These are phyloP conservation scores for Diaporthe eres DNA, from an alignment of 2,329 filamentous ascomycete genomes.

Conservation along the genomic window DNA sequence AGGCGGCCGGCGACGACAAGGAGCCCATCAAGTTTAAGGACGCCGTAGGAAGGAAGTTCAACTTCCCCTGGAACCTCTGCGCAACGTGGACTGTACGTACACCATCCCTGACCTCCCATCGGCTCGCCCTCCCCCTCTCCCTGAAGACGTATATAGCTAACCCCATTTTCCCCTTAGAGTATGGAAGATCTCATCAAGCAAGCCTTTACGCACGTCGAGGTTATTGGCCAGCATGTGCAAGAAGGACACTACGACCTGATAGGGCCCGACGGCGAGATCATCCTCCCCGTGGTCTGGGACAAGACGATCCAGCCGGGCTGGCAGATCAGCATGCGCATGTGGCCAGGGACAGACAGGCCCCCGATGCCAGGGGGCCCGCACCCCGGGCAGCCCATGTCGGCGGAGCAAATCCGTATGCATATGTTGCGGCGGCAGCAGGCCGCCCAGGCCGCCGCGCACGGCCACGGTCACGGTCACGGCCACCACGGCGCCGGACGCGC, in stretches of 20 bases:
- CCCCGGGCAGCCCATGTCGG: conserved; percentile 35
- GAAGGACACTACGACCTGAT: conserved; percentile 86
- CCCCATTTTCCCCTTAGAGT: conserved; percentile 63
- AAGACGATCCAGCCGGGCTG: conserved; percentile 85
- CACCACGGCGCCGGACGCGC: not conserved
- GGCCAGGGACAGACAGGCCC: conserved; percentile 65
- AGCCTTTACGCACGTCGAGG: conserved; percentile 84
- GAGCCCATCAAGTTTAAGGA: conserved; percentile 91
- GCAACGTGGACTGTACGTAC: conserved; percentile 83
- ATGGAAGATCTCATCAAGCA: conserved; percentile 91
- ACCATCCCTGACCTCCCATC: not conserved
- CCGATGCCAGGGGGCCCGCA: conserved; percentile 43
- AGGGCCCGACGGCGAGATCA: conserved; percentile 85
- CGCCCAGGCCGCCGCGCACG: not conserved
- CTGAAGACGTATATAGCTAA: not conserved
- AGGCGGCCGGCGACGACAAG: conserved; percentile 74
- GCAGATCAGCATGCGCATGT: conserved; percentile 72
- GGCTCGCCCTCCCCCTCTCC: too few species aligned
- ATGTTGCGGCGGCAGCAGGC: not conserved
- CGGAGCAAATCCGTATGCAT: not conserved
- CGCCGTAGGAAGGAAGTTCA: conserved; percentile 91
- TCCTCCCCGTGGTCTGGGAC: conserved; percentile 86
- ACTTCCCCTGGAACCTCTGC: conserved; percentile 89
- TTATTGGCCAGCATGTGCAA: conserved; percentile 81
- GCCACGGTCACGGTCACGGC: not conserved